Evolutionary conservation across 179 eudicot species (phyloP).

Genomic region (Camellia oleifera): DNA sequence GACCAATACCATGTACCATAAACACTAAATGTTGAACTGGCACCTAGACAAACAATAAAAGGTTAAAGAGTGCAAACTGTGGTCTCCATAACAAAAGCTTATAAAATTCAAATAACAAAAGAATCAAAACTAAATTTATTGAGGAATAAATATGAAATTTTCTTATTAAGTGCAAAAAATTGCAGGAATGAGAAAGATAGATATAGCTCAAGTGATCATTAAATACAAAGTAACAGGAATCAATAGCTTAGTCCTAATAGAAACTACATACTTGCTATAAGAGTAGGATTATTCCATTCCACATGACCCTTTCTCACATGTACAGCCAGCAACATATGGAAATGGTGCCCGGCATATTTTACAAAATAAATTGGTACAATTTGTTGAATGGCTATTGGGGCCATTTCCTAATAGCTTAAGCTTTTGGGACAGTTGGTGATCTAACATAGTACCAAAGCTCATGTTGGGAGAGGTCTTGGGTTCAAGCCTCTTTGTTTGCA

Average conservation of each 20-base stretch:
- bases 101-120: background rate
- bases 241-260: background rate
- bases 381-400: too few species aligned
- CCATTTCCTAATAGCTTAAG: too few species aligned
- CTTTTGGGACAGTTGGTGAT: too few species aligned
- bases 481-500: too few species aligned
- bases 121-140: background rate
- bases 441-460: too few species aligned
- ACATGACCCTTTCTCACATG: background rate
- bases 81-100: background rate
- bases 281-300: background rate
- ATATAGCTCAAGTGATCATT: background rate
- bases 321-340: background rate
- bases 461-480: too few species aligned
- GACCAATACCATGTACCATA: conserved; percentile 99
- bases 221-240: conserved; percentile 12
- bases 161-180: background rate
- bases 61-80: background rate
- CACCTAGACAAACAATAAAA: conserved; percentile 43
- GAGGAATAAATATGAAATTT: conserved; percentile 4
- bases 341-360: background rate
- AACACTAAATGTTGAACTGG: conserved; percentile 94
- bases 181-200: background rate
- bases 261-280: background rate
- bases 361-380: background rate